Base-by-base conservation (phyloP, 108 stramenopile species). In the Ochromonas danica region DNA sequence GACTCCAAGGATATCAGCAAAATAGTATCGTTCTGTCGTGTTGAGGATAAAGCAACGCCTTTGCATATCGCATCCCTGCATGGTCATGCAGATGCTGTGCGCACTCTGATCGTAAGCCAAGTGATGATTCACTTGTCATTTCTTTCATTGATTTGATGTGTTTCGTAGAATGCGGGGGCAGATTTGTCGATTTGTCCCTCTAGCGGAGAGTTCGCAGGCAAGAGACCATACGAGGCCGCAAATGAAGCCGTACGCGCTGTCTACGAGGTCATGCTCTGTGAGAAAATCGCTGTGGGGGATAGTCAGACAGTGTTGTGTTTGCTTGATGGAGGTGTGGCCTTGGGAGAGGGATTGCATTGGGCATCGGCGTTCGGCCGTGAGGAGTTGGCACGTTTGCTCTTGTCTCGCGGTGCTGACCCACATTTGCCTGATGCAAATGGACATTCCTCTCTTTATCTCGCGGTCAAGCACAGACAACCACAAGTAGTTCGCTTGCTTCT, bases 331-430 rank as follows among this genome's bases (percentile, higher is more conserved):
- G 2, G 2, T 6, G 0, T n/a, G 0, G 71, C 27, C 40, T 41
- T 31, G n/a, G 71, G 43, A 41, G 0, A 1, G 1, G 40, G 42
- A 27, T 43, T 71, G 6, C 71, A 71, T 43, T 71, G 71, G 71
- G 71, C 71, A 1, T 41, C 71, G 71, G n/a, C 39, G 42, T 71
- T 71, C 22, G 71, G 71, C 1, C 71, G 43, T 31, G 40, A 30
- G 0, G 41, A 6, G 3, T 0, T 31, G 42, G 17, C 42, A 6
- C 42, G 28, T 27, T 33, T 42, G 40, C 42, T 41, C 28, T 38
- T 41, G 71, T 33, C 30, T 2, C 40, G 30, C 71, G 71, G 39
- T 43, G 30, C 2, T 43, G 3, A 25, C 71, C 42, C 36, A 1
- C 0, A 71, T 42, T 31, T 42, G 1, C 1, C 28, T 1, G 43